A percentile compares a stretch with the other conserved stretches of the same genome.
phyloP scores from a whole-genome alignment of 352 stramenopile species.

The Pythium biforme region DNA sequence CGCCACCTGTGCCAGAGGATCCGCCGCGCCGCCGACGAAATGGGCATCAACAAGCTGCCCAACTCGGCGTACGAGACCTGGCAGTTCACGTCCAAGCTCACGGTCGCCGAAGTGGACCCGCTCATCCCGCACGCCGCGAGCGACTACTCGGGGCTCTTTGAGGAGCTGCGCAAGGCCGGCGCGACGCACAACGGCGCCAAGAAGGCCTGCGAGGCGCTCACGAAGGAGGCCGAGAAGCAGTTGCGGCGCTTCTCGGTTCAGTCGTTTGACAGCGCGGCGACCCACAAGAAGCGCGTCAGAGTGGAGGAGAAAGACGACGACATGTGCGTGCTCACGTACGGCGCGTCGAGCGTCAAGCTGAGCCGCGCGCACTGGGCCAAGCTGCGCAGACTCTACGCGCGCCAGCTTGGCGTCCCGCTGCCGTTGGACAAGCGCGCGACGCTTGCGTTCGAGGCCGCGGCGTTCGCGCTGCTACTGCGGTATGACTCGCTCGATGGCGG shows the following conservation, averaged over 20 bases:
- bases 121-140: constrained; percentile 67
- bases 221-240: constrained; percentile 36
- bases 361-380: constrained; percentile 86
- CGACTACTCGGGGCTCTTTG: constrained; percentile 67
- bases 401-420: constrained; percentile 26
- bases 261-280: constrained; percentile 14
- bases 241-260: constrained; percentile 28
- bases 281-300: constrained; percentile 30
- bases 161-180: constrained; percentile 74
- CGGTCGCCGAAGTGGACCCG: constrained; percentile 67
- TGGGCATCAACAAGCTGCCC: constrained; percentile 74
- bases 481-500: constrained; percentile 94
- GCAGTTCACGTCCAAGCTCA: constrained; percentile 80
- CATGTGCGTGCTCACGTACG: constrained; percentile 59
- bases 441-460: constrained; percentile 58
- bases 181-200: constrained; percentile 57
- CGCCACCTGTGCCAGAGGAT: constrained; percentile 72
- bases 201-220: constrained; percentile 50
- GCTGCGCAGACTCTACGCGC: constrained; percentile 78
- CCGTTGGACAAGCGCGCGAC: constrained; percentile 15
- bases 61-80: constrained; percentile 86
- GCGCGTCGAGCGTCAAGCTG: constrained; percentile 72
- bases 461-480: constrained; percentile 89
- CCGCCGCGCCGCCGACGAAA: constrained; percentile 54
- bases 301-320: constrained; percentile 29